phyloP scores from a whole-genome alignment of 108 stramenopile species.

The Discostella pseudostelligera region DNA sequence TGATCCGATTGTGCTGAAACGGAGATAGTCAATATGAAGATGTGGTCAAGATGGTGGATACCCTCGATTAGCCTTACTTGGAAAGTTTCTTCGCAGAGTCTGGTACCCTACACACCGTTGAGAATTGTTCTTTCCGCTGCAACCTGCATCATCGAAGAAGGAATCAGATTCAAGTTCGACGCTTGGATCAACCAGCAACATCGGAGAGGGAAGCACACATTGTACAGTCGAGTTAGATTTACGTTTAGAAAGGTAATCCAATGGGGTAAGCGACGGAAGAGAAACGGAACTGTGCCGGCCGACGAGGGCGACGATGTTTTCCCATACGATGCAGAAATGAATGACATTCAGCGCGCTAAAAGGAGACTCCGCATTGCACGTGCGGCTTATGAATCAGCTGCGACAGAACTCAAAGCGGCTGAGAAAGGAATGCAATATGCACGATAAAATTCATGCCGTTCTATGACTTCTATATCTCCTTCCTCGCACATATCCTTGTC shows the following conservation, averaged over 20 bases:
- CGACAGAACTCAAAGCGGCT: conserved; percentile 26
- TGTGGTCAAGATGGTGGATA: too few relatives aligned
- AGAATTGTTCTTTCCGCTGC: not conserved
- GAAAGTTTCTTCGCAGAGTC: too few relatives aligned
- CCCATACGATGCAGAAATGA: conserved; percentile 18
- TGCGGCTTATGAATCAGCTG: conserved; percentile 14
- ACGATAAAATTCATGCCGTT: too few relatives aligned
- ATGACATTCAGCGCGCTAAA: conserved; percentile 21
- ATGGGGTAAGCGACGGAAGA: conserved; percentile 5
- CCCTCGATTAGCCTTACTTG: too few relatives aligned
- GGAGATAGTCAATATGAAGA: too few relatives aligned
- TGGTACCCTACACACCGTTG: not conserved
- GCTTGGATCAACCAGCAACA: conserved; percentile 14
- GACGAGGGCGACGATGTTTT: conserved; percentile 4
- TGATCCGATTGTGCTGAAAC: too few relatives aligned
- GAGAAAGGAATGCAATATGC: conserved; percentile 29
- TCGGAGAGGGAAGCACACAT: conserved; percentile 3
- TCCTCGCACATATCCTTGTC: conserved; percentile 76
- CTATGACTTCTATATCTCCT: conserved; percentile 12
- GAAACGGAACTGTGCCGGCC: not conserved
- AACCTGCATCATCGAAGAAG: not conserved
- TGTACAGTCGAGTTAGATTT: conserved; percentile 14
- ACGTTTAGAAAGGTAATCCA: conserved; percentile 16
- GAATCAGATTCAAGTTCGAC: too few relatives aligned
- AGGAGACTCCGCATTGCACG: conserved; percentile 23